These are phyloP conservation scores for Phytophthora kernoviae DNA, from an alignment of 352 stramenopile species.

Conservation along the genomic window DNA sequence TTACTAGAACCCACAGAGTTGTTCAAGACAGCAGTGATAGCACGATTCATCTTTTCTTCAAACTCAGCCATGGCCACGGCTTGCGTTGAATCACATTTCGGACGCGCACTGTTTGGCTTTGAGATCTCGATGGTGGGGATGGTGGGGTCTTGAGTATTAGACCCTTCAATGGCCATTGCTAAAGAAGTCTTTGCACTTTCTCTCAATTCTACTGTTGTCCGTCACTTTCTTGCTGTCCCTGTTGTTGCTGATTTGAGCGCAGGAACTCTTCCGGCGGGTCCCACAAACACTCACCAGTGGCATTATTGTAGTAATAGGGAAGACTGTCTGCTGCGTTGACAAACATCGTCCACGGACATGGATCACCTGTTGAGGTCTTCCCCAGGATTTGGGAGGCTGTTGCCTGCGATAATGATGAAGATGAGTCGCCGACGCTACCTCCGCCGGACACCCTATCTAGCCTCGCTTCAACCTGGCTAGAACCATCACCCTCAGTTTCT, in stretches of 20 bases:
- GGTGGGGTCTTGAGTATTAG: not conserved
- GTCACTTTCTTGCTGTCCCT: conserved; percentile 10
- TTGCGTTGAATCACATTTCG: not conserved
- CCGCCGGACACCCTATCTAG: no score
- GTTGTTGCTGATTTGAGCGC: conserved; percentile 39
- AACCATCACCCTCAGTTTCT: conserved; percentile 13
- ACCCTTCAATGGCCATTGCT: not conserved
- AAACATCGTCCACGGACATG: conserved; percentile 67
- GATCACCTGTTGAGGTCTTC: conserved; percentile 3
- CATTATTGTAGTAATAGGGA: conserved; percentile 76
- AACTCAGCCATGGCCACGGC: conserved; percentile 47
- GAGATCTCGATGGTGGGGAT: not conserved
- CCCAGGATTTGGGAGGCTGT: not conserved
- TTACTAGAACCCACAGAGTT: conserved; percentile 49
- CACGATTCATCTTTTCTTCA: conserved; percentile 57
- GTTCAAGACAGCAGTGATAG: conserved; percentile 49
- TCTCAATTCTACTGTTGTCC: not conserved
- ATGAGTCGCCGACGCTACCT: no score
- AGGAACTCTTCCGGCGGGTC: conserved; percentile 60
- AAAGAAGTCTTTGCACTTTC: not conserved
- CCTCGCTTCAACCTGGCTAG: conserved; percentile 1
- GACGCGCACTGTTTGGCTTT: not conserved
- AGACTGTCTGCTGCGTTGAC: conserved; percentile 64
- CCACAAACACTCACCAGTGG: conserved; percentile 69
- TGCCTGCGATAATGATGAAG: not conserved